Percentiles rank a stretch among this genome's conserved stretches.
Evolutionary conservation across 2,329 filamentous ascomycete genomes (phyloP).

Genomic region (Leptosphaerulina australis): DNA sequence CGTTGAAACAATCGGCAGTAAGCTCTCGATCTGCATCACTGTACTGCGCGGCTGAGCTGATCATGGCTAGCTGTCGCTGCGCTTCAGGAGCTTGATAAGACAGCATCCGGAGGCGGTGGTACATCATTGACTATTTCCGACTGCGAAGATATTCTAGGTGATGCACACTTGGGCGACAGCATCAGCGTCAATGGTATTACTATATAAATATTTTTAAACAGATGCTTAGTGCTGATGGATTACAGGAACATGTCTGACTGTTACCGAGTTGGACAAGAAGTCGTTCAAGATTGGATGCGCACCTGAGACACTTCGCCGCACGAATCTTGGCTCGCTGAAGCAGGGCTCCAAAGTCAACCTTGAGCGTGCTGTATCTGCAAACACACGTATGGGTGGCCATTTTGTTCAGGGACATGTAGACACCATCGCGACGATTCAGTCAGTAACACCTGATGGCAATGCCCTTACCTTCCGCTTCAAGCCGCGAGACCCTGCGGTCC

Average conservation of each 20-base stretch:
- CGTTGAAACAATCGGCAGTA: slow-evolving; percentile 76
- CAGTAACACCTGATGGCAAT: slow-evolving; percentile 81
- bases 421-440: slow-evolving; percentile 77
- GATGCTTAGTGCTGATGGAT: not conserved
- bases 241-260: slow-evolving; percentile 81
- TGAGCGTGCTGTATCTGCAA: slow-evolving; percentile 87
- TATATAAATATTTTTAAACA: no score
- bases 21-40: slow-evolving; percentile 38
- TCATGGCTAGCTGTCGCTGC: slow-evolving; percentile 73
- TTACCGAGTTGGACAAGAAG: slow-evolving; percentile 70
- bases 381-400: slow-evolving; percentile 96
- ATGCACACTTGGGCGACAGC: slow-evolving; percentile 87
- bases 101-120: slow-evolving; percentile 72
- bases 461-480: slow-evolving; percentile 84
- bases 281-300: slow-evolving; percentile 91
- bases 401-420: slow-evolving; percentile 99
- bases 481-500: slow-evolving; percentile 70
- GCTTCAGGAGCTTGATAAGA: slow-evolving; percentile 79
- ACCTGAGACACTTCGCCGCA: slow-evolving; percentile 93
- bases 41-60: slow-evolving; percentile 34
- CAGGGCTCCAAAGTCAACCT: slow-evolving; percentile 79
- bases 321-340: slow-evolving; percentile 81
- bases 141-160: slow-evolving; percentile 75
- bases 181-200: slow-evolving; percentile 93
- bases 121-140: slow-evolving; percentile 88